phyloP scores from a whole-genome alignment of 805 yeast genomes.

The Wickerhamomyces pijperi region DNA sequence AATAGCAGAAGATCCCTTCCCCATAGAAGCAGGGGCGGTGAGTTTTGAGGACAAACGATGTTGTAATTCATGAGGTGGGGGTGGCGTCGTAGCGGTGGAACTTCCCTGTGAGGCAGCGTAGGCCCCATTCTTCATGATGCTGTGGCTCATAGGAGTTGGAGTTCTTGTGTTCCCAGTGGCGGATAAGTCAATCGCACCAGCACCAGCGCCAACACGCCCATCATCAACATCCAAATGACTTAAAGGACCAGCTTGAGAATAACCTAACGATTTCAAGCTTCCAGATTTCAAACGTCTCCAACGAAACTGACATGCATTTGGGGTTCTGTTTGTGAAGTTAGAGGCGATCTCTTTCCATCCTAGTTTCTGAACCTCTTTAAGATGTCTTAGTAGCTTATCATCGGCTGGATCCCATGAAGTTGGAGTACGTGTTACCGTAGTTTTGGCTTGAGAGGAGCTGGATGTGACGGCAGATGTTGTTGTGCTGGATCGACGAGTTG shows the following conservation, averaged over 20 bases:
- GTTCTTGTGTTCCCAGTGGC: constrained; percentile 4
- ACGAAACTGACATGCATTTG: constrained; percentile 82
- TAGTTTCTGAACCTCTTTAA: constrained; percentile 72
- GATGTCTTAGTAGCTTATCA: constrained; percentile 56
- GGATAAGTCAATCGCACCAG: too few species aligned
- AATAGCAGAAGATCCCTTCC: not conserved
- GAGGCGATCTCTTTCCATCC: constrained; percentile 87
- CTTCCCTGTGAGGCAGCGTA: constrained; percentile 3
- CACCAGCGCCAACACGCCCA: too few species aligned
- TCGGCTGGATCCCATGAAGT: constrained; percentile 75
- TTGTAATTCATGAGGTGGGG: constrained; percentile 1
- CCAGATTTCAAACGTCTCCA: constrained; percentile 64
- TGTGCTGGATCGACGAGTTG: constrained; percentile 2
- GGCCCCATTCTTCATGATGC: too few species aligned
- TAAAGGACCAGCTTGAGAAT: not conserved
- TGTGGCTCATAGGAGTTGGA: constrained; percentile 11
- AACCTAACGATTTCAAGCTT: constrained; percentile 19
- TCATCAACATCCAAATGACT: too few species aligned
- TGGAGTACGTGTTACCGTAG: constrained; percentile 26
- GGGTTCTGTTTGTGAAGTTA: constrained; percentile 70
- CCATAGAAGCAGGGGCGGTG: not conserved
- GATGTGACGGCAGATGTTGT: not conserved
- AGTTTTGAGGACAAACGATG: not conserved
- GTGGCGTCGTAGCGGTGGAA: constrained; percentile 6
- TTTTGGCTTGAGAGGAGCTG: constrained; percentile 8